Conservation (phyloP, 768 basidiomycete species). For the Psilocybe tampanensis region DNA sequence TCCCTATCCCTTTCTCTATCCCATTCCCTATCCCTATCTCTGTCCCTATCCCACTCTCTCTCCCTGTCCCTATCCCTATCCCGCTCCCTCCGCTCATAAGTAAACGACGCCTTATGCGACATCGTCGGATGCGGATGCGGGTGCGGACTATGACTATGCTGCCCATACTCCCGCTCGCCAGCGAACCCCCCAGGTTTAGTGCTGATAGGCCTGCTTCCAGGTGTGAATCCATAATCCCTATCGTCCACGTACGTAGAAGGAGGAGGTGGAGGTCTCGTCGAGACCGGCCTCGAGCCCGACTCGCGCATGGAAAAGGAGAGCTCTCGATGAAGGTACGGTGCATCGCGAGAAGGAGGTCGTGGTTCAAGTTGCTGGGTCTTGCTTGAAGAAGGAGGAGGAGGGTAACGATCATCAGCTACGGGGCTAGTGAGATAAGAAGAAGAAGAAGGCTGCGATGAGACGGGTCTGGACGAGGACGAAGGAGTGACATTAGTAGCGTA, state of each 20-base stretch:
- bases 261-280: conserved; percentile 5
- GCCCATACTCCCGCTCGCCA: conserved; percentile 3
- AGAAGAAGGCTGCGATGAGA: conserved; percentile 29
- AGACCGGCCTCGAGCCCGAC: conserved; percentile 2
- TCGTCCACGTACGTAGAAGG: conserved; percentile 12
- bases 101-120: conserved; percentile 19
- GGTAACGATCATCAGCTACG: conserved; percentile 14
- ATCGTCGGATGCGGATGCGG: conserved; percentile 7
- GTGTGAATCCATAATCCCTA: conserved; percentile 4
- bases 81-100: conserved; percentile 14
- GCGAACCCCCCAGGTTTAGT: conserved; percentile 4
- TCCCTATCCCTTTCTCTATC: not conserved
- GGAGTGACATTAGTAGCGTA: conserved; percentile 23
- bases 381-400: conserved; percentile 10
- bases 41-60: conserved; percentile 7
- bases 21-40: conserved; percentile 8
- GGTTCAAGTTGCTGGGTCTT: conserved; percentile 3
- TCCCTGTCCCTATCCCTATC: conserved; percentile 10
- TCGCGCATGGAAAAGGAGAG: conserved; percentile 8
- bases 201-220: not conserved
- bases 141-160: not conserved
- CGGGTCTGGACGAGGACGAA: conserved; percentile 14
- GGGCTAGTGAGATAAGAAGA: conserved; percentile 29
- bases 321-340: conserved; percentile 13
- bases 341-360: conserved; percentile 4